Evolutionary conservation across 2,329 filamentous ascomycete genomes (phyloP).

Genomic region (Myriosclerotinia scirpicola): DNA sequence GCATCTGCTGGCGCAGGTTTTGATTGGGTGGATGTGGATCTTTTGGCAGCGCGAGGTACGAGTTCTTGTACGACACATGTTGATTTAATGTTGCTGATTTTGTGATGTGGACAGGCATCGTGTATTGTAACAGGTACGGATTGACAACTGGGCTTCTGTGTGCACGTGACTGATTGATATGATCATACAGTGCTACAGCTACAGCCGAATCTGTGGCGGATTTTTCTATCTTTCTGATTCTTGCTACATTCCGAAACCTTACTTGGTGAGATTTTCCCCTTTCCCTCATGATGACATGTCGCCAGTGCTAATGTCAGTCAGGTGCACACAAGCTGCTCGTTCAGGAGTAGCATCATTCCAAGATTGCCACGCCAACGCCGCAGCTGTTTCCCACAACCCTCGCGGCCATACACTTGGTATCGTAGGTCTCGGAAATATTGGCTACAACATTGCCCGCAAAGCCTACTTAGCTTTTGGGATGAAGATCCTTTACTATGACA

Average conservation of each 20-base stretch:
- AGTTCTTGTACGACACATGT: not conserved
- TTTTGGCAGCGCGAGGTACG: constrained; percentile 56
- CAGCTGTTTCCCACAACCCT: constrained; percentile 62
- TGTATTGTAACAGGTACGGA: constrained; percentile 64
- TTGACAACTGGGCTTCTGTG: not conserved
- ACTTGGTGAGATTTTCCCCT: constrained; percentile 50
- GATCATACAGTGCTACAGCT: constrained; percentile 53
- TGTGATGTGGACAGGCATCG: constrained; percentile 46
- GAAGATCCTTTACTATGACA: constrained; percentile 63
- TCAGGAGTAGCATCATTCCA: constrained; percentile 46
- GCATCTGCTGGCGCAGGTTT: constrained; percentile 62
- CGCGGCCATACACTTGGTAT: constrained; percentile 61
- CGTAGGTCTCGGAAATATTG: constrained; percentile 68
- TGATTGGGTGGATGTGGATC: constrained; percentile 61
- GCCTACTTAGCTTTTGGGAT: constrained; percentile 62
- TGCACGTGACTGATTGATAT: not conserved
- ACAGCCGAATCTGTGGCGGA: constrained; percentile 73
- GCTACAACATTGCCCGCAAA: constrained; percentile 61
- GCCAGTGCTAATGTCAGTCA: not conserved
- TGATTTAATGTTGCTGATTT: not conserved
- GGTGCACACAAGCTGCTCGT: constrained; percentile 37
- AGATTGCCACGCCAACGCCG: constrained; percentile 60
- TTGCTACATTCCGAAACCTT: constrained; percentile 67
- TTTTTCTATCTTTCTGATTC: constrained; percentile 66
- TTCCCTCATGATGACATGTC: not conserved